Conservation (phyloP, 2,329 filamentous ascomycete genomes). For the Pleoardoris graminearum region DNA sequence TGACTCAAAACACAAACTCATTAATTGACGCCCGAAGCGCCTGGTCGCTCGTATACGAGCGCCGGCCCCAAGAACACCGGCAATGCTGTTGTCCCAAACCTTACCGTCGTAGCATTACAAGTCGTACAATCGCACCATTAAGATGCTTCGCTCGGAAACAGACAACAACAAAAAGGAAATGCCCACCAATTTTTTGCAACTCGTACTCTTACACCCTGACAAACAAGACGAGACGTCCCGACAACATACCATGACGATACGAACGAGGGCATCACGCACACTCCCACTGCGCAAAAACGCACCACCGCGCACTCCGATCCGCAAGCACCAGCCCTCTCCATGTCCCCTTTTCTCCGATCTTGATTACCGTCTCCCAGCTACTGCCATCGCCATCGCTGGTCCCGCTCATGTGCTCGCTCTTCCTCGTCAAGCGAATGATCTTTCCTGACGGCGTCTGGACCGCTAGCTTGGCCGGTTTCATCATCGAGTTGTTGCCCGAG, state of each 20-base stretch:
- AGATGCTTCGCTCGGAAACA: background rate
- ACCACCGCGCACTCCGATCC: conserved; percentile 83
- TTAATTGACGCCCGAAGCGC: background rate
- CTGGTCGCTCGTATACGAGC: background rate
- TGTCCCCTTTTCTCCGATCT: conserved; percentile 78
- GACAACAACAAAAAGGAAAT: background rate
- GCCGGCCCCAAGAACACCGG: background rate
- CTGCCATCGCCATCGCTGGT: conserved; percentile 69
- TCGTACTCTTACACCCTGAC: no score
- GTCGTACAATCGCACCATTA: conserved; percentile 13
- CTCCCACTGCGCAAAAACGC: conserved; percentile 86
- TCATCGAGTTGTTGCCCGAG: conserved; percentile 59
- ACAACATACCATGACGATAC: background rate
- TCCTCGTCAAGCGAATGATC: conserved; percentile 84
- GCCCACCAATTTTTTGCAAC: background rate
- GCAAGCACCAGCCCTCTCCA: conserved; percentile 83
- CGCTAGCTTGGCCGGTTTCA: conserved; percentile 90
- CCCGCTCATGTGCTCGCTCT: conserved; percentile 66
- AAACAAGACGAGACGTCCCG: no score
- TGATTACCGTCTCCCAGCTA: conserved; percentile 88
- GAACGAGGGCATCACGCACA: conserved; percentile 22
- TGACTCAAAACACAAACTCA: background rate
- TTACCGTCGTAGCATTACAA: conserved; percentile 21
- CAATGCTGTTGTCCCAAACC: background rate
- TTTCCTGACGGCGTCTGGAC: conserved; percentile 94